phyloP scores from a whole-genome alignment of 345 rosid genomes.

The Salix viminalis region DNA sequence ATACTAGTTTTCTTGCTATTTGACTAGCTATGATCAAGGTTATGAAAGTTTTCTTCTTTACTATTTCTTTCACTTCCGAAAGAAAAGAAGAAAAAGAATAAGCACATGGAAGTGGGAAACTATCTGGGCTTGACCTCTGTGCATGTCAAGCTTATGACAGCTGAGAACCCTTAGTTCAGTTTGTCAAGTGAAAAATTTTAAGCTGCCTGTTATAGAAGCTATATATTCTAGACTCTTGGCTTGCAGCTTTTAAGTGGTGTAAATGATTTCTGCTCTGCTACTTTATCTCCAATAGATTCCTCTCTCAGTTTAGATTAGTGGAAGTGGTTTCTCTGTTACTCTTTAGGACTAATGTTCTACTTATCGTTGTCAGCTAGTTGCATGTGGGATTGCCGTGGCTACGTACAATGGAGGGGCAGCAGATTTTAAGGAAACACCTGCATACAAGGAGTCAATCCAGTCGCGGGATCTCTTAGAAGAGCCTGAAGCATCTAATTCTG shows the following conservation, averaged over 20 bases:
- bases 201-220: not conserved
- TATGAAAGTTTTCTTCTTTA: too few relatives aligned
- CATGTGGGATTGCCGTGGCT: conserved; percentile 75
- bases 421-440: conserved; percentile 86
- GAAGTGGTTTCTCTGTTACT: not conserved
- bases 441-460: conserved; percentile 67
- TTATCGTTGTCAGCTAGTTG: conserved; percentile 48
- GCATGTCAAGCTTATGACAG: too few relatives aligned
- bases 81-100: too few relatives aligned
- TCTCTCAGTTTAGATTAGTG: not conserved
- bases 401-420: conserved; percentile 92
- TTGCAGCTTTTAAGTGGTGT: not conserved
- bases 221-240: not conserved
- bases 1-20: too few relatives aligned
- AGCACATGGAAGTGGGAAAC: too few relatives aligned
- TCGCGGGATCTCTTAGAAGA: conserved; percentile 70
- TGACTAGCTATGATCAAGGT: too few relatives aligned
- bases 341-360: not conserved
- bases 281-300: not conserved
- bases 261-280: not conserved
- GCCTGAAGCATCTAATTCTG: conserved; percentile 62
- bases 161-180: not conserved
- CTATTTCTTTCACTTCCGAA: too few relatives aligned
- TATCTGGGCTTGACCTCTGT: too few relatives aligned
- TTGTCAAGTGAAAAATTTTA: not conserved